Base-by-base conservation (phyloP, 2,329 filamentous ascomycete species). In the Cercospora sojina region DNA sequence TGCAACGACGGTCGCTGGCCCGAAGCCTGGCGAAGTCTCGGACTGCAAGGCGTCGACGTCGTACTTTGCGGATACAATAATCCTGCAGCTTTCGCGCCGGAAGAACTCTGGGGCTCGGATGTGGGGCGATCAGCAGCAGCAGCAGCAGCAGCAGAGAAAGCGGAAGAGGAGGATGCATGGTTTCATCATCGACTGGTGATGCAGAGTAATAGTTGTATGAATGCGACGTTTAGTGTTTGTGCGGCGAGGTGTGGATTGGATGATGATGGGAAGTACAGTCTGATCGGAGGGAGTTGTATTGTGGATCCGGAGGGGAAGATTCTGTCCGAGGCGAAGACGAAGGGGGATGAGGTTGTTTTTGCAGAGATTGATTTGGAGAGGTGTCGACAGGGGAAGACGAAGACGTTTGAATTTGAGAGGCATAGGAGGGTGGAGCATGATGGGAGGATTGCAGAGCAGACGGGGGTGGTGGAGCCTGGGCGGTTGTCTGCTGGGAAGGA, bases 1-100 rank as follows among this genome's bases (percentile, higher is more conserved):
- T 85, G 84, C 75, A 86, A 85, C 69, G 83, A 85, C 72, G 73
- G 83, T 10, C 77, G 83, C n/a, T 85, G 83, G 84, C 76, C 81
- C 0, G 84, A 85, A 71, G 80, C 79, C 1, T 86, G 84, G 83
- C 75, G 84, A 31, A 77, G 76, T 32, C 81, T 83, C 64, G 83
- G 83, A 0, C 75, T 85, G 6, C 83, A 85, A 70, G 83, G 82
- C 20, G 79, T 80, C 2, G 81, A 84, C 71, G 70, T 84, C 20
- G 76, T 83, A 5, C 72, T 81, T 25, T 83, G 82, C 60, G 84
- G 84, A 1, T 85, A 83, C 73, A 85, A 85, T 72, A 85, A 85
- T 72, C 85, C 83, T 1, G 81, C 81, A 3, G 79, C 80, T 0
- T 85, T 78, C 69, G 82, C 83, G 3, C 83, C 83, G 18, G 75